A percentile compares a stretch with the other conserved stretches of the same genome.
Evolutionary conservation across 139 green algal species (phyloP).

Genomic region (Chlorella ohadii): DNA sequence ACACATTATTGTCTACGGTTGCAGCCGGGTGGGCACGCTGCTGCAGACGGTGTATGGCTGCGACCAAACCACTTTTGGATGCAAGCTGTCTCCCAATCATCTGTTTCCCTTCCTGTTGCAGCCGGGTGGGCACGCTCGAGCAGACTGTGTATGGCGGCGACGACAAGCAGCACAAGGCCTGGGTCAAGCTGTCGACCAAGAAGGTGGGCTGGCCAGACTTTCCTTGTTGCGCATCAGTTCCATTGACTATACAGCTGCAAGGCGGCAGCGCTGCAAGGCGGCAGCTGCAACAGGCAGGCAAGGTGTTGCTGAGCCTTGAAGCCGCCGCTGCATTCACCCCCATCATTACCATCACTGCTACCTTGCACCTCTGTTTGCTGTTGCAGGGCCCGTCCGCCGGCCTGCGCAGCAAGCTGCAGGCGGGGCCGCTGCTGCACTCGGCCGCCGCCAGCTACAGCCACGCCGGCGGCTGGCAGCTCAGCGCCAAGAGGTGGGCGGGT

Average conservation of each 20-base stretch:
- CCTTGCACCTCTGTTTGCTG: no score
- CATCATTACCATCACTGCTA: no score
- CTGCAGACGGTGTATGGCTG: no score
- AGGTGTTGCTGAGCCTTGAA: no score
- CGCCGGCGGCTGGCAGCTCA: not conserved
- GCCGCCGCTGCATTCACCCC: no score
- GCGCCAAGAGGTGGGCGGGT: not conserved
- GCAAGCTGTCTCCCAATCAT: no score
- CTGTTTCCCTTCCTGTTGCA: not conserved
- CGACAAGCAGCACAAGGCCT: conserved; percentile 16
- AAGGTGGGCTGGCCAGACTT: not conserved
- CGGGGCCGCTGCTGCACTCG: not conserved
- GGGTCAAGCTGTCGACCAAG: not conserved
- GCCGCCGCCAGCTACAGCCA: not conserved
- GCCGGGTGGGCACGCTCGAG: conserved; percentile 12
- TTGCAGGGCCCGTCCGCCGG: not conserved
- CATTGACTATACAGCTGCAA: no score
- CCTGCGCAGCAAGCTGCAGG: conserved; percentile 21
- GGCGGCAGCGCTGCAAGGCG: no score
- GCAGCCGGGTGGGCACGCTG: not conserved
- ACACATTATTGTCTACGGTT: not conserved
- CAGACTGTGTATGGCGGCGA: conserved; percentile 4
- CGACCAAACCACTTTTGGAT: no score
- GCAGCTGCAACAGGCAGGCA: no score
- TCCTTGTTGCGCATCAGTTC: no score